phyloP scores from a whole-genome alignment of 805 yeast species.

The Lipomyces sp. region DNA sequence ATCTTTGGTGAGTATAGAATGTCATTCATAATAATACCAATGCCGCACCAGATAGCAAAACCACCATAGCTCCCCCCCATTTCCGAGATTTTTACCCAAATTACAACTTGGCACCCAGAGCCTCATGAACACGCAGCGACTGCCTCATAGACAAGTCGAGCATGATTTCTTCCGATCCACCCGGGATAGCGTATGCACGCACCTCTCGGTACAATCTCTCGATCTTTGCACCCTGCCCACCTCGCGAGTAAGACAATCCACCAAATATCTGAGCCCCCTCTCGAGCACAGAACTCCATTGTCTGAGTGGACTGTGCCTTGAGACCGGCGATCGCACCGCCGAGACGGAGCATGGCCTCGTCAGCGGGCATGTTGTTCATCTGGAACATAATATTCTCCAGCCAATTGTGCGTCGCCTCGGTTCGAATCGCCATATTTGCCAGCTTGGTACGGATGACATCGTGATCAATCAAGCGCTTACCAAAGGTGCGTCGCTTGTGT shows the following conservation, averaged over 20 bases:
- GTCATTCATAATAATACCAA: too few relatives aligned
- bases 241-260: conserved; percentile 44
- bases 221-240: conserved; percentile 45
- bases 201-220: conserved; percentile 46
- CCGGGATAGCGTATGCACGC: conserved; percentile 46
- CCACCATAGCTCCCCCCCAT: too few relatives aligned
- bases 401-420: conserved; percentile 44
- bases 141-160: conserved; percentile 43
- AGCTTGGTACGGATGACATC: conserved; percentile 44
- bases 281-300: conserved; percentile 45
- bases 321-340: conserved; percentile 46
- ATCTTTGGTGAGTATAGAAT: too few relatives aligned
- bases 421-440: conserved; percentile 42
- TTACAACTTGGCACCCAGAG: conserved; percentile 42
- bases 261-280: conserved; percentile 47
- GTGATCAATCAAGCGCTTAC: conserved; percentile 42
- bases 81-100: too few relatives aligned
- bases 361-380: conserved; percentile 34
- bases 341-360: conserved; percentile 39
- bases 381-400: conserved; percentile 40
- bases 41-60: too few relatives aligned
- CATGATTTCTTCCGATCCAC: conserved; percentile 48
- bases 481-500: conserved; percentile 44
- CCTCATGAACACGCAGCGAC: conserved; percentile 41
- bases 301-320: conserved; percentile 43